These are phyloP conservation scores for Chaetoceros tenuissimus DNA, from an alignment of 108 stramenopile species.

Conservation along the genomic window DNA sequence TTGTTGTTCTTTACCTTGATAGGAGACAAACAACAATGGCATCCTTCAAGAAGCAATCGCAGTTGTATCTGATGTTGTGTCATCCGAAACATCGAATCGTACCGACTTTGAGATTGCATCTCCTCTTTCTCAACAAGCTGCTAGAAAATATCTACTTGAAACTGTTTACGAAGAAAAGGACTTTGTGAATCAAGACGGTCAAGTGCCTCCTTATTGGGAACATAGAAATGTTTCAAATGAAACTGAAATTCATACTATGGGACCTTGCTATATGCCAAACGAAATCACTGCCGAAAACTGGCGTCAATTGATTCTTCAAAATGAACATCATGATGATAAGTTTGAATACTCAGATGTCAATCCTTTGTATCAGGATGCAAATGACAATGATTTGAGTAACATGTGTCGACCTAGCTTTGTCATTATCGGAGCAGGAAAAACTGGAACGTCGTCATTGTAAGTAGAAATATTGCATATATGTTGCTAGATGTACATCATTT, in stretches of 20 bases:
- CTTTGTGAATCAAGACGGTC: neutral
- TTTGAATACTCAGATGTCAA: neutral
- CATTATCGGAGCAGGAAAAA: constrained; percentile 82
- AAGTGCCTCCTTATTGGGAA: neutral
- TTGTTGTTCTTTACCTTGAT: too few species aligned
- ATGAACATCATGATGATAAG: too few species aligned
- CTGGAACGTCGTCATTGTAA: constrained; percentile 44
- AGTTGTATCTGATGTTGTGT: too few species aligned
- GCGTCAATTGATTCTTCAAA: neutral
- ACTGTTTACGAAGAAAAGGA: neutral
- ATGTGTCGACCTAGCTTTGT: constrained; percentile 77
- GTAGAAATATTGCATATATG: too few species aligned
- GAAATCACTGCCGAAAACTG: neutral
- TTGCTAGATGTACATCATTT: too few species aligned
- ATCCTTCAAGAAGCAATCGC: too few species aligned
- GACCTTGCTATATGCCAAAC: neutral
- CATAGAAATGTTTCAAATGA: neutral
- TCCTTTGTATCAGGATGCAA: neutral
- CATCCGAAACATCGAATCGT: too few species aligned
- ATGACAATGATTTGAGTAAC: constrained; percentile 14
- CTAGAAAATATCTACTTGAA: too few species aligned
- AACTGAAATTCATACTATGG: neutral
- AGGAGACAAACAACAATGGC: too few species aligned
- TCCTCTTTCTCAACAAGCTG: too few species aligned
- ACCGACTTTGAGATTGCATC: too few species aligned